Conservation (phyloP, 1,284 basidiomycete genomes). For the Austroboletus novae-zelandiae region DNA sequence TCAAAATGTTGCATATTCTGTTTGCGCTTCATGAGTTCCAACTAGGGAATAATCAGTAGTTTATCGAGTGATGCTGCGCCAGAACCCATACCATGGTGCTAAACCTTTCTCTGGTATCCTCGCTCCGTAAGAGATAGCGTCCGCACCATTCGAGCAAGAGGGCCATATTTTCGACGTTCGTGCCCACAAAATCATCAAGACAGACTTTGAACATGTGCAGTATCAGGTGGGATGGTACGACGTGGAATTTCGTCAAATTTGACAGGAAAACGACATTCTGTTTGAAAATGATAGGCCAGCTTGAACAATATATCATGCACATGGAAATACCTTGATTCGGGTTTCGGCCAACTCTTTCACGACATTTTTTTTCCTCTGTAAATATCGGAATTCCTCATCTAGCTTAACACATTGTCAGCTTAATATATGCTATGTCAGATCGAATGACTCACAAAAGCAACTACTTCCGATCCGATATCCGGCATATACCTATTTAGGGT, state of each 20-base stretch:
- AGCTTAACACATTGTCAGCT: slow-evolving; percentile 51
- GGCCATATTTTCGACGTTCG: slow-evolving; percentile 93
- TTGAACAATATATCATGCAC: not conserved
- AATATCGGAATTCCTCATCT: slow-evolving; percentile 94
- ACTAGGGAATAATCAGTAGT: slow-evolving; percentile 41
- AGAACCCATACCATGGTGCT: slow-evolving; percentile 62
- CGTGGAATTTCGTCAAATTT: slow-evolving; percentile 92
- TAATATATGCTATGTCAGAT: not conserved
- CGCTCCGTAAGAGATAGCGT: slow-evolving; percentile 84
- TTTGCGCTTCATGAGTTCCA: slow-evolving; percentile 94
- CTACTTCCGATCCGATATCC: slow-evolving; percentile 82
- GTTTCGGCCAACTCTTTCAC: slow-evolving; percentile 86
- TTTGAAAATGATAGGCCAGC: not conserved
- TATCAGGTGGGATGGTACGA: slow-evolving; percentile 92
- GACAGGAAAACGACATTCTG: slow-evolving; percentile 90
- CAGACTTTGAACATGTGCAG: slow-evolving; percentile 97
- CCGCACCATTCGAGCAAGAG: slow-evolving; percentile 93
- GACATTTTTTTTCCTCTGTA: slow-evolving; percentile 93
- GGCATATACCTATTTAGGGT: slow-evolving; percentile 92
- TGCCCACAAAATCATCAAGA: slow-evolving; percentile 90
- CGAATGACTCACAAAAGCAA: slow-evolving; percentile 62
- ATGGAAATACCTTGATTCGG: slow-evolving; percentile 68
- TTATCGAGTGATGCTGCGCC: not conserved
- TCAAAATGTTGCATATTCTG: slow-evolving; percentile 92
- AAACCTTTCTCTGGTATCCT: slow-evolving; percentile 86